These are phyloP conservation scores for Pythium dissotocum DNA, from an alignment of 352 stramenopile species.

Conservation along the genomic window DNA sequence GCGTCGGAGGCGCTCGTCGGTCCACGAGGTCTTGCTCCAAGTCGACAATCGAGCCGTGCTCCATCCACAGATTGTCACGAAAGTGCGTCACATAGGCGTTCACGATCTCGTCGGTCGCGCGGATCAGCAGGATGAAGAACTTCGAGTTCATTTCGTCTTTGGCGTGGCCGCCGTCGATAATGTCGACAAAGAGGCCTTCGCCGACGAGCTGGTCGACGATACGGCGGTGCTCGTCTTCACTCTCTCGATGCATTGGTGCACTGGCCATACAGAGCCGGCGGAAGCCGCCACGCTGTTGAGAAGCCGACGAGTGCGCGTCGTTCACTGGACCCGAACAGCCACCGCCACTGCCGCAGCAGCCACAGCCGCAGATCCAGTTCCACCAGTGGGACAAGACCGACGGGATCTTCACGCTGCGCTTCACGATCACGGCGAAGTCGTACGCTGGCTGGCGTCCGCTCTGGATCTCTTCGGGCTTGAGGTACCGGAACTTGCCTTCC, in stretches of 20 bases:
- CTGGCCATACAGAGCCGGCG: slow-evolving; percentile 60
- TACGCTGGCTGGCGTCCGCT: slow-evolving; percentile 57
- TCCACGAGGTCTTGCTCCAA: slow-evolving; percentile 75
- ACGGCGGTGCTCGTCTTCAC: slow-evolving; percentile 78
- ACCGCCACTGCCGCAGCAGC: slow-evolving; percentile 18
- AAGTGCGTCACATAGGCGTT: slow-evolving; percentile 66
- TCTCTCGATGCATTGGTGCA: slow-evolving; percentile 50
- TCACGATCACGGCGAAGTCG: slow-evolving; percentile 82
- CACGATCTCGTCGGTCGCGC: slow-evolving; percentile 60
- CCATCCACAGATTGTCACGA: slow-evolving; percentile 72
- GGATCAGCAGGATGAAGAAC: slow-evolving; percentile 76
- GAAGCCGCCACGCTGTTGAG: slow-evolving; percentile 41
- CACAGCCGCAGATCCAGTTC: slow-evolving; percentile 46
- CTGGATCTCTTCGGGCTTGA: slow-evolving; percentile 82
- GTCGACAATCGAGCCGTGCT: slow-evolving; percentile 77
- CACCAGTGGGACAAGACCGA: slow-evolving; percentile 31
- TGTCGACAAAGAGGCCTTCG: slow-evolving; percentile 75
- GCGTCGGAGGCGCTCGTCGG: slow-evolving; percentile 58
- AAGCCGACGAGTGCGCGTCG: slow-evolving; percentile 6
- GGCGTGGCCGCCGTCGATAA: slow-evolving; percentile 81
- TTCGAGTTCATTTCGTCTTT: slow-evolving; percentile 82
- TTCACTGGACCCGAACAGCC: slow-evolving; percentile 14
- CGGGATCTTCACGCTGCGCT: slow-evolving; percentile 58
- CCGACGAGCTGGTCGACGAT: slow-evolving; percentile 78
- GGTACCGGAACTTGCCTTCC: slow-evolving; percentile 66